Evolutionary conservation across 441 rosid genomes (phyloP), one percentile per base, ranked within the genome.

Genomic region (California macrophylla): DNA sequence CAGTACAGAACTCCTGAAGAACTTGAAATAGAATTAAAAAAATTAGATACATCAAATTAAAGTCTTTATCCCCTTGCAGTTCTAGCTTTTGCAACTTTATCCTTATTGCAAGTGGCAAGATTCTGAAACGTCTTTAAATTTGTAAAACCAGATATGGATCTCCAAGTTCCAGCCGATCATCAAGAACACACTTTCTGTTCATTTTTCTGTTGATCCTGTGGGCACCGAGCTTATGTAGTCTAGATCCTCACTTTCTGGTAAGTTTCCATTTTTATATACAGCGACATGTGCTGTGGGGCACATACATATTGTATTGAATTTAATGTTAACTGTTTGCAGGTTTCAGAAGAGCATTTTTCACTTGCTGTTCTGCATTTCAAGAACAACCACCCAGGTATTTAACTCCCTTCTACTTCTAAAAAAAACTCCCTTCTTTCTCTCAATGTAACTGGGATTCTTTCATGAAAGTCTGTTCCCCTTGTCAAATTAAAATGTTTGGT

Each of bases 211-310:
- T 72, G 89, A 93, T 81, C 97, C 97, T 0, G 92, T 88, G 42
- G 93, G 97, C 67, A 82, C 85, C 3, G 92, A 93, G 76, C 70
- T 91, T 74, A 89, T 93, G 96, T 93, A 89, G 82, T 21, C 62
- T 66, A 66, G 47, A 66, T 63, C 29, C 42, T 38, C n/a, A 5
- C 12, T 61, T 28, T 70, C 15, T 58, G 13, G 40, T 65, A 68
- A 24, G 58, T 42, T 38, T 10, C 66, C 28, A 60, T 73, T 12
- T 18, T 71, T 66, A 24, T 71, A 75, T 24, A 65, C 69, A 63
- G 30, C 68, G 71, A 45, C 66, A 64, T 54, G 25, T 50, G 29
- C 12, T 26, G 45, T 45, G 12, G 64, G 67, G 50, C 45, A 6
- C 71, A 12, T 72, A 34, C 42, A 8, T 52, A 60, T 60, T 60